Evolutionary conservation across 2,329 filamentous ascomycete genomes (phyloP), one percentile per base, ranked within the genome.

Genomic region (Monilinia laxa): DNA sequence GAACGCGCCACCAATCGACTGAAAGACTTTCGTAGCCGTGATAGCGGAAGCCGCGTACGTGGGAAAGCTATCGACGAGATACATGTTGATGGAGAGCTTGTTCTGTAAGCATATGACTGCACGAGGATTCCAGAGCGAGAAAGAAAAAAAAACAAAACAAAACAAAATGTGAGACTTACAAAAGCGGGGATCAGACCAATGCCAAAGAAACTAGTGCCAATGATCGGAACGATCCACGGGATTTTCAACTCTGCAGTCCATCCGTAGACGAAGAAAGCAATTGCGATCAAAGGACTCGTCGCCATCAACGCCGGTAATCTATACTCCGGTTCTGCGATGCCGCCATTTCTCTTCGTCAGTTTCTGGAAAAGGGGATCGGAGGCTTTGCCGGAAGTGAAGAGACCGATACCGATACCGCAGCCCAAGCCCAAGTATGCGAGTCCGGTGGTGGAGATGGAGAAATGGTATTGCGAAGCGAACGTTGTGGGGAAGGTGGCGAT

Each of bases 191-290:
- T 65, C 45, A 65, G 31, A 0, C 64, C 64, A 4, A 53, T 7
- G 10, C 54, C 54, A 47, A 65, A 59, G n/a, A 65, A 60, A 4
- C 31, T 45, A 16, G 47, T 66, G 14, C 35, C 20, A 25, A 62
- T 38, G 18, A 66, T 62, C 38, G 81, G 79, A 0, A 77, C 78
- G 25, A 82, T 79, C 80, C 80, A 83, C 55, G 68, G 65, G 14
- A 71, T 75, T 7, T 75, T 70, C 5, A 78, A 73, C 4, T 82
- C 69, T 0, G 78, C 77, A 0, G 78, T 77, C 80, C 81, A 83
- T 11, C 80, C 81, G 68, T 82, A 82, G 16, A 81, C 76, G 69
- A 83, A 82, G 47, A 83, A 75, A 0, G 77, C 77, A 16, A 79
- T 71, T 0, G 81, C 80, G 18, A 83, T 78, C 9, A 53, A 16